Evolutionary conservation across 2,329 filamentous ascomycete species (phyloP), one percentile per base, ranked within the genome.

Genomic region (Pezicula rhizophila): DNA sequence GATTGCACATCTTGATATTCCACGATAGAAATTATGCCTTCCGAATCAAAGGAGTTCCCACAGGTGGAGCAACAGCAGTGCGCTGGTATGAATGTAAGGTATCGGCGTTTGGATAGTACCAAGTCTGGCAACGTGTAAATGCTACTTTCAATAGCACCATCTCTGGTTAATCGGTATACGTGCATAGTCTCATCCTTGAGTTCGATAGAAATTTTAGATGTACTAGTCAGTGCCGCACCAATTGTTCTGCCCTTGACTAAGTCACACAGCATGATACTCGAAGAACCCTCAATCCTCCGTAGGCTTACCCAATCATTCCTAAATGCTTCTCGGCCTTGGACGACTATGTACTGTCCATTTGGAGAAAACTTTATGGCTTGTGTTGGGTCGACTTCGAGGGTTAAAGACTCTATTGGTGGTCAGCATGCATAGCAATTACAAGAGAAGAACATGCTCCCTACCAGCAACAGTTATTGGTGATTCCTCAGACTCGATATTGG

Each of bases 361-460:
- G 39, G n/a, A 35, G 46, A 48, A 20, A 48, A 48, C 17, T 35
- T 48, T 12, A 48, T 23, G 8, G 46, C 37, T 35, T 48, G 46
- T 12, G 20, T 23, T 17, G 46, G n/a, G 17, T 42, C 28, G 14
- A 37, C 41, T 26, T 48, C 46, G 3, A 48, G 14, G 14, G 46
- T 48, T 35, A 48, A 20, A 6, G 46, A 31, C 25, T 26, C 46
- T 48, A 35, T 14, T 18, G n/a, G 3, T 17, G 37, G 39, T 43
- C 8, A 42, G 26, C 14, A 41, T 8, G 8, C 7, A 14, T 7
- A 18, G 7, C 3, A 4, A 4, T 18, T 4, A 20, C 7, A 8
- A 8, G 39, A 41, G 14, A 3, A 11, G 14, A 40, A 41, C n/a
- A 41, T 25, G 14, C 20, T 10, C 14, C 46, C 20, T 43, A 37